These are phyloP conservation scores for Drosera spatulata DNA, from an alignment of 179 eudicot genomes.

Conservation along the genomic window DNA sequence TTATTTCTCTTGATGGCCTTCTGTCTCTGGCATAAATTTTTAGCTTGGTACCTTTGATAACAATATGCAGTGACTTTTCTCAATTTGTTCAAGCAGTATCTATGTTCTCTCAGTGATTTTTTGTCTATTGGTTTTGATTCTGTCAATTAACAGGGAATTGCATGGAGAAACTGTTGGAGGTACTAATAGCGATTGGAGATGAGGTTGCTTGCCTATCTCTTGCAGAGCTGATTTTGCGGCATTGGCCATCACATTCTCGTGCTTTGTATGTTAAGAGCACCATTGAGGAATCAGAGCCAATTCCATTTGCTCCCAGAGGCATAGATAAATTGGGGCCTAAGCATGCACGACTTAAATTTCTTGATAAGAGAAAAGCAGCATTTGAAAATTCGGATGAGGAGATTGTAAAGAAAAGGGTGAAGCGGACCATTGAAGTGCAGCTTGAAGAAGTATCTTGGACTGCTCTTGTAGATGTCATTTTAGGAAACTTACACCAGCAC, in stretches of 20 bases:
- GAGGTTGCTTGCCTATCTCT: slow-evolving; percentile 93
- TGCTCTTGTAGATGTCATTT: slow-evolving; percentile 44
- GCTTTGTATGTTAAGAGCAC: slow-evolving; percentile 80
- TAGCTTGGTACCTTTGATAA: not conserved
- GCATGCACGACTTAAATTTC: slow-evolving; percentile 78
- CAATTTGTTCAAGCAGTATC: too few relatives aligned
- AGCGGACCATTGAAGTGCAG: slow-evolving; percentile 41
- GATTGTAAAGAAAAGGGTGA: slow-evolving; percentile 42
- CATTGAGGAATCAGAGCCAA: slow-evolving; percentile 72
- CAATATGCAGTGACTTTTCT: too few relatives aligned
- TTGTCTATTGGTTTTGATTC: slow-evolving; percentile 1
- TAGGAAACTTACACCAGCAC: slow-evolving; percentile 32
- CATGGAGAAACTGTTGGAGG: slow-evolving; percentile 98
- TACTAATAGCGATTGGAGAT: slow-evolving; percentile 93
- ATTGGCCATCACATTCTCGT: slow-evolving; percentile 98
- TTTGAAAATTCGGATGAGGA: slow-evolving; percentile 25
- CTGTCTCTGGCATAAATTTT: not conserved
- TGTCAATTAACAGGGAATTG: slow-evolving; percentile 71
- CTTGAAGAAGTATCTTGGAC: slow-evolving; percentile 75
- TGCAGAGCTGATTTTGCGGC: slow-evolving; percentile 74
- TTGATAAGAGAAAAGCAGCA: slow-evolving; percentile 56
- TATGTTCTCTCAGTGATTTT: not conserved
- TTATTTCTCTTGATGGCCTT: slow-evolving; percentile 2
- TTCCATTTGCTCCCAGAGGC: slow-evolving; percentile 90
- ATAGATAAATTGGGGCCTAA: slow-evolving; percentile 89